These are phyloP conservation scores for Hanseniaspora hatyaiensis DNA, from an alignment of 805 yeast genomes.

Conservation along the genomic window DNA sequence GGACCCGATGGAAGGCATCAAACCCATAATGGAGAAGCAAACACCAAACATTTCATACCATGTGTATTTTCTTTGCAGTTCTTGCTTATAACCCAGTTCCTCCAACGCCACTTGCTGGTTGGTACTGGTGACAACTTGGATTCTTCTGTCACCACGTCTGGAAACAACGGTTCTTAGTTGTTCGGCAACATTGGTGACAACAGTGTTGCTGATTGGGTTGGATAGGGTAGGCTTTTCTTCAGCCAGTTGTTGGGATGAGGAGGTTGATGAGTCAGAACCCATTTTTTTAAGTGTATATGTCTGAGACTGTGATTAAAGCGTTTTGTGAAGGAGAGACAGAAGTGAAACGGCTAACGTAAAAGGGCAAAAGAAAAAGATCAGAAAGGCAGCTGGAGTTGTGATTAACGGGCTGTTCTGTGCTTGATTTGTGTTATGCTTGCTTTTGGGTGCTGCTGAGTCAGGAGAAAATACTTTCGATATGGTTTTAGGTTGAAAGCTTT, in stretches of 20 bases:
- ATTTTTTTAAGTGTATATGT: too few species aligned
- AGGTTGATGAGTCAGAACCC: neutral
- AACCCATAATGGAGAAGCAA: conserved; percentile 57
- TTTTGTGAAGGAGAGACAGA: too few species aligned
- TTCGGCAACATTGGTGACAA: conserved; percentile 4
- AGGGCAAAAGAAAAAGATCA: too few species aligned
- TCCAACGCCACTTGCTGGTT: conserved; percentile 21
- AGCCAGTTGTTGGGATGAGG: neutral
- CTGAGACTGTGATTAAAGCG: too few species aligned
- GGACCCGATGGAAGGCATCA: conserved; percentile 51
- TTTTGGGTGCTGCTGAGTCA: too few species aligned
- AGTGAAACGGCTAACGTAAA: too few species aligned
- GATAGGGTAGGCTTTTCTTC: neutral
- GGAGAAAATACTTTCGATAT: too few species aligned
- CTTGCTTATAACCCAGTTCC: conserved; percentile 55
- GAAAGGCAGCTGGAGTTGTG: too few species aligned
- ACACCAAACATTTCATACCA: conserved; percentile 54
- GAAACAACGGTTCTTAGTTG: conserved; percentile 19
- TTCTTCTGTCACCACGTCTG: conserved; percentile 20
- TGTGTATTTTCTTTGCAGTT: conserved; percentile 47
- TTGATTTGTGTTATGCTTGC: too few species aligned
- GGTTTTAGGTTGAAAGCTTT: too few species aligned
- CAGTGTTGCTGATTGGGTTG: neutral
- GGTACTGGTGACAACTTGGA: conserved; percentile 19
- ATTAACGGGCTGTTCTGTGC: too few species aligned